Percentiles rank a stretch among this genome's conserved stretches.
phyloP scores from a whole-genome alignment of 202 grass and related monocot genomes.

The Hordeum pubiflorum region DNA sequence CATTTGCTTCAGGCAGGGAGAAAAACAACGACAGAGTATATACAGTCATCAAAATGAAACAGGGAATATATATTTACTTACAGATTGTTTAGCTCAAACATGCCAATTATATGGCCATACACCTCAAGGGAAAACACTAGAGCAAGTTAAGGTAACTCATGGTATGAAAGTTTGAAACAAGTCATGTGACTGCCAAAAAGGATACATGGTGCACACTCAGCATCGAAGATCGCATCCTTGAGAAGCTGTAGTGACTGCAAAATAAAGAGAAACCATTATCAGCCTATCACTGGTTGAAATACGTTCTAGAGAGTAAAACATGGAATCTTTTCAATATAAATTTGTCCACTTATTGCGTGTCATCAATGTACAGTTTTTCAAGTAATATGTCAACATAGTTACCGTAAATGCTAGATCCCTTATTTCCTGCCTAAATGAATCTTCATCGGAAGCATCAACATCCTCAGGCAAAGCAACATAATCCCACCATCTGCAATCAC shows the following conservation, averaged over 20 bases:
- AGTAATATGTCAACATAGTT: constrained; percentile 20
- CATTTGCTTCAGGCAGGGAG: constrained; percentile 4
- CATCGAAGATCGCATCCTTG: constrained; percentile 80
- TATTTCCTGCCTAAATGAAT: constrained; percentile 71
- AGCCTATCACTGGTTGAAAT: not conserved
- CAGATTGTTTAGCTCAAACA: constrained; percentile 99
- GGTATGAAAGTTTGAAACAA: constrained; percentile 1
- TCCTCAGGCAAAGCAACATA: constrained; percentile 85
- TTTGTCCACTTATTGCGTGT: not conserved
- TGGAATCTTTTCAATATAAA: not conserved
- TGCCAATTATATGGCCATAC: constrained; percentile 91
- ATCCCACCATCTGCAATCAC: constrained; percentile 89
- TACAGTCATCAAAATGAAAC: not conserved
- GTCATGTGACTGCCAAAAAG: constrained; percentile 24
- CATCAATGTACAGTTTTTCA: not conserved
- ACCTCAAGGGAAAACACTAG: constrained; percentile 90
- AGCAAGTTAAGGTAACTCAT: constrained; percentile 52
- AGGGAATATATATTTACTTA: constrained; percentile 38
- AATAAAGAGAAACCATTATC: constrained; percentile 12
- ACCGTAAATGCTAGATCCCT: constrained; percentile 77
- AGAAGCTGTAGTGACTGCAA: constrained; percentile 82
- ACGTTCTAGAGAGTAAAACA: not conserved
- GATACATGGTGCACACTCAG: constrained; percentile 84
- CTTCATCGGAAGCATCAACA: constrained; percentile 61
- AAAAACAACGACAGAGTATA: not conserved